Evolutionary conservation across 163 green algal species (phyloP).

Genomic region (Coccomyxa subellipsoidea): DNA sequence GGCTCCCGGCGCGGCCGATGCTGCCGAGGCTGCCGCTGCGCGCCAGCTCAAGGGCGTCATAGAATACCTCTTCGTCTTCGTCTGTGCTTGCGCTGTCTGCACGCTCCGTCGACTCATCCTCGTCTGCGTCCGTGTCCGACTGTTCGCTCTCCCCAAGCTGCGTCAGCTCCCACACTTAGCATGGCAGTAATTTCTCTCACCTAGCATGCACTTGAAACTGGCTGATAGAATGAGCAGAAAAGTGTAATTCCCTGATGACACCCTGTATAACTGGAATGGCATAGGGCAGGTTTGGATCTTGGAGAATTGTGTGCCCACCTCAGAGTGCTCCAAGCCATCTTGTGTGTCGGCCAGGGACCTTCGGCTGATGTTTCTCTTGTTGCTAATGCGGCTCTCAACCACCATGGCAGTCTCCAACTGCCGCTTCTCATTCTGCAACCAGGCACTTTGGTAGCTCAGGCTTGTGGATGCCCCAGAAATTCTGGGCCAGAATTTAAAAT

Average conservation of each 20-base stretch:
- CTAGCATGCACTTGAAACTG: too few relatives aligned
- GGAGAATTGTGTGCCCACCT: not conserved
- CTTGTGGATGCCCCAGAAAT: too few relatives aligned
- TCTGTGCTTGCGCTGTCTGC: slow-evolving; percentile 7
- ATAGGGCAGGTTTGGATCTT: too few relatives aligned
- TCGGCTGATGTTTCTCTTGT: not conserved
- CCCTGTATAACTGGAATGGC: too few relatives aligned
- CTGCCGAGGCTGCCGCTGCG: not conserved
- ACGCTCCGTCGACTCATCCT: not conserved
- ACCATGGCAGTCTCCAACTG: slow-evolving; percentile 60
- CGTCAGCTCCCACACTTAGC: too few relatives aligned
- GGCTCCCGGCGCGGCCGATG: not conserved
- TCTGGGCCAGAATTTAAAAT: too few relatives aligned
- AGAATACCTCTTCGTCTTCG: slow-evolving; percentile 48
- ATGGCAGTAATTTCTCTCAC: too few relatives aligned
- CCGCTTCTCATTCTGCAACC: slow-evolving; percentile 52
- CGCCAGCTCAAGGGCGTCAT: slow-evolving; percentile 37
- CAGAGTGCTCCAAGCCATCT: not conserved
- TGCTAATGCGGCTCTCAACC: slow-evolving; percentile 38
- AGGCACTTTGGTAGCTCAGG: not conserved
- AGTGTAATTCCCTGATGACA: too few relatives aligned
- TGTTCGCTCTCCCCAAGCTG: not conserved
- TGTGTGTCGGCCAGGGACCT: not conserved
- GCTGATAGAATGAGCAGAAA: too few relatives aligned
- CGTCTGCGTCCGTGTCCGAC: not conserved